Conservation (phyloP, 306 rosid species). For the Citrullus mucosospermus region DNA sequence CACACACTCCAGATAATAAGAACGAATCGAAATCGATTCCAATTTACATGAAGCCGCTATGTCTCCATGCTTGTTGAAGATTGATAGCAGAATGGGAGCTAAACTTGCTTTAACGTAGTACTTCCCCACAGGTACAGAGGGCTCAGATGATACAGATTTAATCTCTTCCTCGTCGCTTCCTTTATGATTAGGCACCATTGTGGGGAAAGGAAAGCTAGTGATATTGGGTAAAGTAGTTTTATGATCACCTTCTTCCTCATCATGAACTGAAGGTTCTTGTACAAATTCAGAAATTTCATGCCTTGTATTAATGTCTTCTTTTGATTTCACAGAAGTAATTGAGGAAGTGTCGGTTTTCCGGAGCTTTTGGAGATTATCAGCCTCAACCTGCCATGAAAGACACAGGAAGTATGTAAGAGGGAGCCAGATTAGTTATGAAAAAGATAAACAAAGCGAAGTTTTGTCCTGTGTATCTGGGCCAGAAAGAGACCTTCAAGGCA, state of each 20-base stretch:
- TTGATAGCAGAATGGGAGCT: constrained; percentile 40
- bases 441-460: neutral
- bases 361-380: constrained; percentile 18
- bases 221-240: constrained; percentile 18
- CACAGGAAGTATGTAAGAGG: constrained; percentile 7
- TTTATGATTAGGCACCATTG: constrained; percentile 18
- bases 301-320: constrained; percentile 11
- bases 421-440: neutral
- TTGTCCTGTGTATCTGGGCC: neutral
- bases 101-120: constrained; percentile 50
- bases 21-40: constrained; percentile 60
- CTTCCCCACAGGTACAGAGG: constrained; percentile 47
- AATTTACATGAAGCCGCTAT: constrained; percentile 57
- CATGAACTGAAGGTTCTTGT: constrained; percentile 24
- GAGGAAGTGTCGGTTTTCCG: constrained; percentile 5
- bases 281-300: constrained; percentile 16
- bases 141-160: constrained; percentile 33
- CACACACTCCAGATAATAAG: constrained; percentile 66
- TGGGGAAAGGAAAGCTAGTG: constrained; percentile 36
- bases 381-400: constrained; percentile 34
- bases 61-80: constrained; percentile 60
- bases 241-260: constrained; percentile 5
- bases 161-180: constrained; percentile 42
- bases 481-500: constrained; percentile 28
- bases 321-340: constrained; percentile 4